Evolutionary conservation across 179 eudicot genomes (phyloP), one percentile per base, ranked within the genome.

Genomic region (Gypsophila paniculata): DNA sequence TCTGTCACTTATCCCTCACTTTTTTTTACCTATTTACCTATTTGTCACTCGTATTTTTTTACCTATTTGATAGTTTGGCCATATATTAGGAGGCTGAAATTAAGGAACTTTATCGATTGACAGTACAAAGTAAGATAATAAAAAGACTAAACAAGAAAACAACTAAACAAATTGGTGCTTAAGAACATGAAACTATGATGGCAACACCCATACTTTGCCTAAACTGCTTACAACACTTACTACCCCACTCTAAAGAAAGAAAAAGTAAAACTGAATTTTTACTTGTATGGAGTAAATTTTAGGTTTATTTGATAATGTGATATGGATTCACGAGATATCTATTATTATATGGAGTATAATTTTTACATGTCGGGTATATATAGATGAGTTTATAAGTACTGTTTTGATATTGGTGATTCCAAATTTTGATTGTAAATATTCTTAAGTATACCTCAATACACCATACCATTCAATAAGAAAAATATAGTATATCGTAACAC

Each of bases 141-240:
- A 61, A 8, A 0, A 17, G 64, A n/a, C 61, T 19, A 57, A 57
- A 57, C 42, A 36, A 36, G 3, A 36, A 2, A 2, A 9, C 3
- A 19, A 13, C 9, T 46, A 18, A 53, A 53, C 26, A 57, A 57
- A 57, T 57, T 57, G 61, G 25, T 57, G 29, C 6, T 18, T 9
- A 57, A 57, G 78, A 72, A 77, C 84, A 81, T 77, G 79, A 72
- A 81, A 64, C 69, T 76, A 78, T 78, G 74, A 72, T 75, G 59
- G 70, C 69, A 69, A 22, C 63, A 61, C 63, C 36, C 36, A 62
- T 60, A 46, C 8, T 11, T 23, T 60, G 73, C 73, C 58, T 74
- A 72, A 48, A 55, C 61, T 61, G 44, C 69, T 65, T 49, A 69
- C 61, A 75, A 51, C 73, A 68, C 69, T 49, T 23, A 26, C 73